These are phyloP conservation scores for Ulvella scutata DNA, from an alignment of 139 green algal species.

Conservation along the genomic window DNA sequence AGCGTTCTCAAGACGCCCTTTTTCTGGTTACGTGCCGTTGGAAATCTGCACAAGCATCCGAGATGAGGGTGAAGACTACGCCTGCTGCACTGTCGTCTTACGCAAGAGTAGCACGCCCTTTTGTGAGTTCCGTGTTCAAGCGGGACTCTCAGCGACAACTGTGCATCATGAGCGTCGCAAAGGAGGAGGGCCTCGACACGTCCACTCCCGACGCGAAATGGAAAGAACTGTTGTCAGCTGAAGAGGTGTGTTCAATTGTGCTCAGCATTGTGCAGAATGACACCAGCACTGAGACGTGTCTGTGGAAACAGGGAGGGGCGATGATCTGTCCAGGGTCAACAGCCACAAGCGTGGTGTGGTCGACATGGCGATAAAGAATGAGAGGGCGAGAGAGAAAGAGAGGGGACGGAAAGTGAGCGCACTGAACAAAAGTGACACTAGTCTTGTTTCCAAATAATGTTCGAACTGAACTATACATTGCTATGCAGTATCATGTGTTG, in stretches of 20 bases:
- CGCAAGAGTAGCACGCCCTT: too few relatives aligned
- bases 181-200: conserved; percentile 27
- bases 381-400: too few relatives aligned
- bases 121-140: too few relatives aligned
- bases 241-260: conserved; percentile 19
- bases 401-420: too few relatives aligned
- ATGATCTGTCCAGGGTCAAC: neutral
- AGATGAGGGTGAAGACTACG: too few relatives aligned
- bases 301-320: neutral
- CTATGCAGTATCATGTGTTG: conserved; percentile 66
- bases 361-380: neutral
- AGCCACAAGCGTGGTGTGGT: neutral
- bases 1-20: too few relatives aligned
- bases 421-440: neutral
- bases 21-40: too few relatives aligned
- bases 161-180: too few relatives aligned
- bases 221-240: conserved; percentile 18
- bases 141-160: too few relatives aligned
- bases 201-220: conserved; percentile 33
- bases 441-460: neutral
- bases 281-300: neutral
- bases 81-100: too few relatives aligned
- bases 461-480: neutral
- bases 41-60: too few relatives aligned
- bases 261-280: neutral